Percentiles rank a stretch among this genome's conserved stretches.
Conservation (phyloP, 208 protist species). For the Wallacemonas sp. region DNA sequence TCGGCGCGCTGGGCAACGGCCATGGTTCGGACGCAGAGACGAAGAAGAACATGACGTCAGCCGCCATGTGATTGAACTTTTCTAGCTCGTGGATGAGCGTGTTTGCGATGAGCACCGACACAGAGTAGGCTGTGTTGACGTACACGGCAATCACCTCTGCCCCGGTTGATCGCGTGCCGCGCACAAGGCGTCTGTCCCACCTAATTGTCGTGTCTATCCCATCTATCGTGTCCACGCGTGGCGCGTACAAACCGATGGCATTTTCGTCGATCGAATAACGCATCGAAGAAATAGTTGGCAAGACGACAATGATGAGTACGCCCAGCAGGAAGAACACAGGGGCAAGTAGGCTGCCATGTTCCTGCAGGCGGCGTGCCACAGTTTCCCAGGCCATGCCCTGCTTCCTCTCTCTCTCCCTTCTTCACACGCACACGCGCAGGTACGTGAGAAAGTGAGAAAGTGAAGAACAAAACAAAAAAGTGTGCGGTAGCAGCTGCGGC, state of each 20-base stretch:
- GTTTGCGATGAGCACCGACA: constrained; percentile 50
- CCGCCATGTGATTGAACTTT: constrained; percentile 34
- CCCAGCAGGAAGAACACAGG: constrained; percentile 42
- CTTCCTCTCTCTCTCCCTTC: background rate
- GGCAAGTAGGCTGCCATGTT: constrained; percentile 33
- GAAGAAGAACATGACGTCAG: constrained; percentile 72
- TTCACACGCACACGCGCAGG: too few relatives aligned
- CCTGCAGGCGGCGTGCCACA: constrained; percentile 14
- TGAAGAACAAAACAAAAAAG: constrained; percentile 6
- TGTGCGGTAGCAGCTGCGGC: too few relatives aligned
- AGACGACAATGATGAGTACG: constrained; percentile 31
- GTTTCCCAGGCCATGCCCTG: constrained; percentile 25
- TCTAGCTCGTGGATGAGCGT: constrained; percentile 31
- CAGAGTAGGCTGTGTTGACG: constrained; percentile 37
- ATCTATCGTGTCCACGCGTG: constrained; percentile 7
- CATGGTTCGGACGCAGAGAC: constrained; percentile 33
- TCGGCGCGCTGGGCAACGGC: constrained; percentile 53
- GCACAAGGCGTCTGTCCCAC: constrained; percentile 39
- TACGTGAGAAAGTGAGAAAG: background rate
- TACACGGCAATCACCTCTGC: constrained; percentile 68
- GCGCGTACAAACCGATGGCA: constrained; percentile 31
- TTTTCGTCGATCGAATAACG: constrained; percentile 55
- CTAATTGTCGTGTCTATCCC: constrained; percentile 9
- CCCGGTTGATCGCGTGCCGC: constrained; percentile 53
- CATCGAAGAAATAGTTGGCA: constrained; percentile 30